Evolutionary conservation across 495 filamentous ascomycete species (phyloP), one percentile per base, ranked within the genome.

Genomic region (Neurospora cerealis): DNA sequence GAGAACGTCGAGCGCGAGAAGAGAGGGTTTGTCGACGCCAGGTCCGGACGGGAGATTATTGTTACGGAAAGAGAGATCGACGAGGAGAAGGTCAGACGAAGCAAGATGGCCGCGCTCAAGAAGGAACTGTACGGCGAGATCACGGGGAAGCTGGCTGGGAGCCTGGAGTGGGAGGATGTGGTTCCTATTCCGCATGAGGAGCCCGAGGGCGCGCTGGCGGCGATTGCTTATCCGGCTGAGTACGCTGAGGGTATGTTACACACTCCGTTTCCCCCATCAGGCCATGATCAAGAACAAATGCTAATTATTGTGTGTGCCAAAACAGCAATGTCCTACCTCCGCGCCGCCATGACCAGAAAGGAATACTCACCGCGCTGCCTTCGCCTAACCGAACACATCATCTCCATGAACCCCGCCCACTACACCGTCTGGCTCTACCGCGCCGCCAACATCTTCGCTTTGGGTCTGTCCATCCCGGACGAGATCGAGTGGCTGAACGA

Each of bases 341-440:
- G 96, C 36, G 94, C 96, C 40, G 89, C 97, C 73, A 99, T 98
- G 96, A 91, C 92, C 6, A 84, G 84, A 21, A 92, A 97, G 80
- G 96, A 99, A 81, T 87, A 92, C 84, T 92, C 91, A 19, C 87
- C 91, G 42, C 87, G 96, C 54, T 93, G 90, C 39, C 83, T 99
- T 34, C 85, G 85, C n/a, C 88, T 99, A 69, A 98, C 96, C 3
- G 90, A 93, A 75, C 89, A 95, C 79, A 90, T 98, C 73, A 98
- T 98, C 79, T 82, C 84, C 21, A 89, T 97, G 88, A 99, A 99
- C 81, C 93, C 96, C 8, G 93, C 95, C 11, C 96, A 98, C 81
- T 99, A 99, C 83, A 99, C 96, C 7, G 93, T 98, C 72, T 99
- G 96, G 96, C 90, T 99, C 46, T 99, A 97, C 85, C 90, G 96